Conservation (phyloP, 345 rosid genomes). For the Dimocarpus longan region DNA sequence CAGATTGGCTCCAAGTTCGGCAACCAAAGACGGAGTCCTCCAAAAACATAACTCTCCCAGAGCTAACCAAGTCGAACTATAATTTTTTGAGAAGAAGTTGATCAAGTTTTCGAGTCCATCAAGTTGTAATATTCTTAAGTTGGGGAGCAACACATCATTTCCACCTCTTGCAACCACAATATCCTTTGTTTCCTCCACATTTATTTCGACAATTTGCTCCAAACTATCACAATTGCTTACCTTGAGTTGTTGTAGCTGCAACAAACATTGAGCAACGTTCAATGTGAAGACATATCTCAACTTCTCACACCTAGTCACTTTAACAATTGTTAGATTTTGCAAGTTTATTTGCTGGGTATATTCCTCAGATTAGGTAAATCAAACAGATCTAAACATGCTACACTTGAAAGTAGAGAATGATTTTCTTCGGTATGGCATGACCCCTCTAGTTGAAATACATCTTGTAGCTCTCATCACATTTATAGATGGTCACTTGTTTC, state of each 20-base stretch:
- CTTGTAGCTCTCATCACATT: not conserved
- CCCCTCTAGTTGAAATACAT: slow-evolving; percentile 15
- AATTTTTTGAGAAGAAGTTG: not conserved
- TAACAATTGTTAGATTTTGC: not conserved
- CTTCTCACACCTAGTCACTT: not conserved
- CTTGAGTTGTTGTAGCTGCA: not conserved
- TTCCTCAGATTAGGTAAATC: not conserved
- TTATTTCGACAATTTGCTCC: not conserved
- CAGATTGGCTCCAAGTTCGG: no score
- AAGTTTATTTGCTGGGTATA: slow-evolving; percentile 7
- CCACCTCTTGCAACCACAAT: not conserved
- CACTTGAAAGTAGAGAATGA: not conserved
- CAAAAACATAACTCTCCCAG: not conserved
- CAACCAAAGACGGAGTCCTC: no score
- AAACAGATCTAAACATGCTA: not conserved
- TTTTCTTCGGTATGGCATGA: not conserved
- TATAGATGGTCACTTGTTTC: not conserved
- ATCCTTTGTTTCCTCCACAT: not conserved
- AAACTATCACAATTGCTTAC: not conserved
- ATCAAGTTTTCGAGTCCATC: not conserved
- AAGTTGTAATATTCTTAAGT: slow-evolving; percentile 1
- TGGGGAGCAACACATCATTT: not conserved
- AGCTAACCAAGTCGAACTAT: not conserved
- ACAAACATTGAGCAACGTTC: slow-evolving; percentile 1
- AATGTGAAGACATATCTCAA: slow-evolving; percentile 1